These are phyloP conservation scores for Sarcodon sp. DNA, from an alignment of 768 basidiomycete genomes.

Conservation along the genomic window DNA sequence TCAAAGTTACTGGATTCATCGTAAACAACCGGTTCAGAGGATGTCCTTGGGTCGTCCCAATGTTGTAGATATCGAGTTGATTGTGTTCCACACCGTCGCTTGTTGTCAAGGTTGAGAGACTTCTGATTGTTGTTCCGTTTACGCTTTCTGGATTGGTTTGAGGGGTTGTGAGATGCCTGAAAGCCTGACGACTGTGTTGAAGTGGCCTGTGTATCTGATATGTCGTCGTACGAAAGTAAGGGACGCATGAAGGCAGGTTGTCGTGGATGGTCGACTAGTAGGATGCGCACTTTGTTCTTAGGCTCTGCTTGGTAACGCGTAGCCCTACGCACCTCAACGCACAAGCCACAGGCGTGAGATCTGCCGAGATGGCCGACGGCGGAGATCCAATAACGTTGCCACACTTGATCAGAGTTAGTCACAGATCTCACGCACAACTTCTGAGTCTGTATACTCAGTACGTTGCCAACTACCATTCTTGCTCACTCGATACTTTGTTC, in stretches of 20 bases:
- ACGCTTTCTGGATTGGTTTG: conserved; percentile 42
- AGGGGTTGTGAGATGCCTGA: conserved; percentile 8
- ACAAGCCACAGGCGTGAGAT: no score
- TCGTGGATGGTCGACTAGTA: no score
- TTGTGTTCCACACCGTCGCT: neutral
- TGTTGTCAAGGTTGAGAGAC: conserved; percentile 13
- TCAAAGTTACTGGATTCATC: conserved; percentile 10
- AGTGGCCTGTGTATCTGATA: conserved; percentile 28
- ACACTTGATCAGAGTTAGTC: no score
- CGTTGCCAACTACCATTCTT: no score
- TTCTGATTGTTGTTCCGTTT: conserved; percentile 27
- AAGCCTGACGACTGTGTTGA: conserved; percentile 7
- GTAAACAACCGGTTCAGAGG: conserved; percentile 16
- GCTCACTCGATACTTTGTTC: no score
- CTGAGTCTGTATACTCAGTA: no score
- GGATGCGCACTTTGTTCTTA: no score
- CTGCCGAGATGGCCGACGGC: no score
- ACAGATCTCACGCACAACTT: no score
- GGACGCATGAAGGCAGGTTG: conserved; percentile 19
- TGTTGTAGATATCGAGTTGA: conserved; percentile 18
- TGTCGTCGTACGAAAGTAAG: conserved; percentile 53
- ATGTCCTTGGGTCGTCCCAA: conserved; percentile 27
- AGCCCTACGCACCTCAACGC: no score
- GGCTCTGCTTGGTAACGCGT: no score
- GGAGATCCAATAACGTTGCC: no score